Base-by-base conservation (phyloP, 2,329 filamentous ascomycete genomes). In the Beauveria bassiana region DNA sequence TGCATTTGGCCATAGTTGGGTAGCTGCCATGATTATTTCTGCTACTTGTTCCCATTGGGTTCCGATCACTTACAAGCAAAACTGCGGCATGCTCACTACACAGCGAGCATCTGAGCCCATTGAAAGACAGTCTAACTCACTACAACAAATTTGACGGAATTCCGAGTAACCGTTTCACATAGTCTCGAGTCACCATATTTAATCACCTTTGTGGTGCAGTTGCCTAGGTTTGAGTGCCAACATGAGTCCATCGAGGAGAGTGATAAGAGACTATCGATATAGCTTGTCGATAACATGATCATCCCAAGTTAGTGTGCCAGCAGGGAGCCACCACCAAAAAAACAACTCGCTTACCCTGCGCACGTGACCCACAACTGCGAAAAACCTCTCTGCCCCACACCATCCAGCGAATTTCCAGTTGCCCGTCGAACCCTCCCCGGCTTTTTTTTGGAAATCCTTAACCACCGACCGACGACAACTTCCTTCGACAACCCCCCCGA, bases 281-380 rank as follows among this genome's bases (percentile, higher is more conserved):
- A 14, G 16, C 26, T 34, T 34, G 34, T 12, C 22, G 57, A 52
- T 59, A 59, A 59, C 47, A 59, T 59, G 2, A 22, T 31, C 7
- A 38, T 38, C 34, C 12, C 12, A 26, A 5, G 5, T 26, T 26
- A 34, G 31, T 34, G 31, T 34, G 22, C 22, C 22, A 22, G 22
- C 22, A 22, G 22, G 22, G 22, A 22, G 22, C 22, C 22, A 22
- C 31, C 46, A 50, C 31, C 54, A 51, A 43, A 59, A 59, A 61
- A 26, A 46, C 28, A 26, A 31, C 45, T 66, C 62, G 59, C 65
- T 65, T 69, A 69, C 63, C 59, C 62, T 65, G 38, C 3, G 34
- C 69, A 70, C 69, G 68, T 70, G 69, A 70, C 62, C 65, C 69
- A 68, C 69, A 70, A 66, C 56, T 54, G 40, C 46, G 28, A 62